phyloP scores from a whole-genome alignment of 257 asterid genomes.

The Solanum appendiculatum region DNA sequence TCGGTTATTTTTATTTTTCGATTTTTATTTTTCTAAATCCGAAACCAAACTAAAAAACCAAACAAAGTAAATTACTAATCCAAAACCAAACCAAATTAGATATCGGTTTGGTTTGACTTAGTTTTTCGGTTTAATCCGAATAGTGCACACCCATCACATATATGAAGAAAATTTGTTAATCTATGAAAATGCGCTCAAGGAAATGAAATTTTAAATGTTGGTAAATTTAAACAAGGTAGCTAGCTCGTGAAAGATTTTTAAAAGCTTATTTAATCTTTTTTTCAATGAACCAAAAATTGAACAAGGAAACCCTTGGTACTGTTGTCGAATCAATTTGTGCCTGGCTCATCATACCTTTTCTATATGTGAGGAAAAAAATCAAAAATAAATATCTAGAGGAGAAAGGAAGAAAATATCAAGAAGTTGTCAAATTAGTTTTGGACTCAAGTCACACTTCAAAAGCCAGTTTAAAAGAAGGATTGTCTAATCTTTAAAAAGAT shows the following conservation, averaged over 20 bases:
- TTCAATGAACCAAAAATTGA: neutral
- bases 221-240: neutral
- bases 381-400: neutral
- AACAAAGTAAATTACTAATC: too few relatives aligned
- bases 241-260: neutral
- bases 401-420: neutral
- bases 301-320: neutral
- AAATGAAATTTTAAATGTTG: neutral
- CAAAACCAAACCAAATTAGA: too few relatives aligned
- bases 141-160: too few relatives aligned
- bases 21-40: too few relatives aligned
- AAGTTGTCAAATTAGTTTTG: neutral
- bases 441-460: neutral
- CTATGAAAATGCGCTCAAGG: too few relatives aligned
- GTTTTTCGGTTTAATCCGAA: too few relatives aligned
- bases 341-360: neutral
- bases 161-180: too few relatives aligned
- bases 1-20: too few relatives aligned
- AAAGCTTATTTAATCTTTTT: neutral
- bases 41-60: too few relatives aligned
- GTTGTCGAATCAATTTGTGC: neutral
- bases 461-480: neutral
- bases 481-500: too few relatives aligned
- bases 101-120: too few relatives aligned
- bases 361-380: neutral